These are phyloP conservation scores for Nemania abortiva DNA, from an alignment of 2,329 filamentous ascomycete species.

Conservation along the genomic window DNA sequence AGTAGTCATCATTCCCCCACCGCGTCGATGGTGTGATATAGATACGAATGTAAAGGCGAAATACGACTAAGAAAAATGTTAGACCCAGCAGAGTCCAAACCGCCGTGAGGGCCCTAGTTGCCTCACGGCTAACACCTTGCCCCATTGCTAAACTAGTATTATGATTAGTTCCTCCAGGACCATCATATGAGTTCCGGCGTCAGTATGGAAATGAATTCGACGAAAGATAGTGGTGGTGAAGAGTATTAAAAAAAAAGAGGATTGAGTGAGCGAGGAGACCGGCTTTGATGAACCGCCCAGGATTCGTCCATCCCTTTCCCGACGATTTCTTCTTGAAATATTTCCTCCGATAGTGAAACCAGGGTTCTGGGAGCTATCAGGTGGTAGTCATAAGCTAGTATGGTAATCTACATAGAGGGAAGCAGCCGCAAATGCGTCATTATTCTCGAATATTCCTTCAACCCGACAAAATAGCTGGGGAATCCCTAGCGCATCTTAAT, in stretches of 20 bases:
- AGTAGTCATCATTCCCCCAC: constrained; percentile 27
- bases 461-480: neutral
- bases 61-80: constrained; percentile 27
- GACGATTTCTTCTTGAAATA: neutral
- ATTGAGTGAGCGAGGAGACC: neutral
- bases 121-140: constrained; percentile 1
- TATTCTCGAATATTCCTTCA: neutral
- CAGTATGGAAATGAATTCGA: neutral
- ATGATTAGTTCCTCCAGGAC: neutral
- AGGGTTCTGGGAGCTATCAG: neutral
- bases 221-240: neutral
- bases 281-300: neutral
- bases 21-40: neutral
- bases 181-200: too few species aligned
- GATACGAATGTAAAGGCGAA: constrained; percentile 32
- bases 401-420: neutral
- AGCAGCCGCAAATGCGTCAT: neutral
- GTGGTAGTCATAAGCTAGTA: neutral
- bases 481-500: neutral
- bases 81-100: constrained; percentile 26
- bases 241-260: neutral
- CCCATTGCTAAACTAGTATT: constrained; percentile 9
- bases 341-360: neutral
- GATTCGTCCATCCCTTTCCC: constrained; percentile 1
- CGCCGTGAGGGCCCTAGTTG: constrained; percentile 3